Percentiles rank a stretch among this genome's conserved stretches.
Evolutionary conservation across 75 land plant genomes (phyloP).

Genomic region (Ceratopteris richardii): DNA sequence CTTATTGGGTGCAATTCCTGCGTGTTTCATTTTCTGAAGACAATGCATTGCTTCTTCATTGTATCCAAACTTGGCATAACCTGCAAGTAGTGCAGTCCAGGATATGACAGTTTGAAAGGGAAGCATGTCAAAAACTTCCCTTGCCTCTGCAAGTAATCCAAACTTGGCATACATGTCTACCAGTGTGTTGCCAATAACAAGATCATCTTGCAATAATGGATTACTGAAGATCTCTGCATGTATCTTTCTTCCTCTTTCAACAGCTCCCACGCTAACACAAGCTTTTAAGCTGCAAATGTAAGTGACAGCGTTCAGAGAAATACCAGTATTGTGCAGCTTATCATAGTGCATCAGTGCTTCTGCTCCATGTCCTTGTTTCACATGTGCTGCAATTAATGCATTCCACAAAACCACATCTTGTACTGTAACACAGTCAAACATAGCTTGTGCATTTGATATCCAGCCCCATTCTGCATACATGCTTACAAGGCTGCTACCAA

Average conservation of each 20-base stretch:
- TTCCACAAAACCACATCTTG: constrained; percentile 52
- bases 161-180: constrained; percentile 66
- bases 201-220: constrained; percentile 28
- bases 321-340: constrained; percentile 25
- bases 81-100: constrained; percentile 68
- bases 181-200: constrained; percentile 49
- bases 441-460: constrained; percentile 34
- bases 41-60: constrained; percentile 45
- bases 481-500: constrained; percentile 51
- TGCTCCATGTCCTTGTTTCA: constrained; percentile 37
- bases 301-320: constrained; percentile 23
- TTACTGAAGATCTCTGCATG: constrained; percentile 39
- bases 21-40: constrained; percentile 33
- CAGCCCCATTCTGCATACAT: constrained; percentile 43
- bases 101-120: constrained; percentile 27
- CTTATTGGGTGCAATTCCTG: constrained; percentile 44
- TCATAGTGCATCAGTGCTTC: constrained; percentile 38
- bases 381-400: constrained; percentile 40
- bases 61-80: constrained; percentile 33
- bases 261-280: constrained; percentile 37
- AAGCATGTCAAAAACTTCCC: constrained; percentile 34
- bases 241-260: constrained; percentile 33
- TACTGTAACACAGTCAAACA: constrained; percentile 26
- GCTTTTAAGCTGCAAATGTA: constrained; percentile 16
- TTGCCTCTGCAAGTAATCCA: constrained; percentile 38